Percentiles rank a stretch among this genome's conserved stretches.
These are phyloP conservation scores for Ophiostoma pallidulum DNA, from an alignment of 2,329 filamentous ascomycete genomes.

Conservation along the genomic window DNA sequence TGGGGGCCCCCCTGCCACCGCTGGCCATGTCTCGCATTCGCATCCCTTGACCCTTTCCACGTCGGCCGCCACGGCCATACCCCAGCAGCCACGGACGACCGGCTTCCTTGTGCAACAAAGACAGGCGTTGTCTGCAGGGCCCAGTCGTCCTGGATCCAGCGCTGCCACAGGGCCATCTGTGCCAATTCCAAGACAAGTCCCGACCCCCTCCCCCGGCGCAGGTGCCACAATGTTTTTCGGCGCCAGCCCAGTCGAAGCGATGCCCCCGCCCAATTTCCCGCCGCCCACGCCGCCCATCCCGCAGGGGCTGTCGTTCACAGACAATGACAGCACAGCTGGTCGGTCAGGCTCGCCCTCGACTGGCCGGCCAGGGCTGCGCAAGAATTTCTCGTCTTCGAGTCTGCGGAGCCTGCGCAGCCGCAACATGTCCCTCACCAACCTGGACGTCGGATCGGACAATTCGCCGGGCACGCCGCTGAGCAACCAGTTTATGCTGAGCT, in stretches of 20 bases:
- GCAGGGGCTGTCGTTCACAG: slow-evolving; percentile 17
- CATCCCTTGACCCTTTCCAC: not conserved
- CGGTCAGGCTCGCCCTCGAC: slow-evolving; percentile 46
- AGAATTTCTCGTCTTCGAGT: slow-evolving; percentile 63
- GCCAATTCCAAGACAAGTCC: slow-evolving; percentile 25
- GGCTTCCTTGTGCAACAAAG: slow-evolving; percentile 33
- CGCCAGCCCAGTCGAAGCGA: slow-evolving; percentile 19
- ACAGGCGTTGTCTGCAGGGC: slow-evolving; percentile 30
- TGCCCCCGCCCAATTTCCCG: slow-evolving; percentile 22
- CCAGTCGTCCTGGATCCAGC: slow-evolving; percentile 22
- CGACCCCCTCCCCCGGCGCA: slow-evolving; percentile 24
- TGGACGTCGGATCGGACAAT: slow-evolving; percentile 53
- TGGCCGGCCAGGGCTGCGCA: slow-evolving; percentile 42
- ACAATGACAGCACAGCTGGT: slow-evolving; percentile 18
- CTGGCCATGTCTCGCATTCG: too few relatives aligned
- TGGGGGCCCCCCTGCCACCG: not conserved
- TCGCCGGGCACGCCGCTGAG: slow-evolving; percentile 69
- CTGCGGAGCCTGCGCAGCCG: slow-evolving; percentile 62
- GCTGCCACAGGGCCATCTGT: slow-evolving; percentile 14
- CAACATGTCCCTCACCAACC: slow-evolving; percentile 57
- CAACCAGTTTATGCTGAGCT: slow-evolving; percentile 48
- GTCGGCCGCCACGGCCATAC: slow-evolving; percentile 9
- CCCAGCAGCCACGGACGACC: slow-evolving; percentile 23
- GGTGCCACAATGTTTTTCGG: slow-evolving; percentile 12
- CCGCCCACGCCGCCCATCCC: slow-evolving; percentile 28